Percentiles rank a stretch among this genome's conserved stretches.
Conservation (phyloP, 2,329 filamentous ascomycete genomes). For the Paracorniculantispora psalliotae region DNA sequence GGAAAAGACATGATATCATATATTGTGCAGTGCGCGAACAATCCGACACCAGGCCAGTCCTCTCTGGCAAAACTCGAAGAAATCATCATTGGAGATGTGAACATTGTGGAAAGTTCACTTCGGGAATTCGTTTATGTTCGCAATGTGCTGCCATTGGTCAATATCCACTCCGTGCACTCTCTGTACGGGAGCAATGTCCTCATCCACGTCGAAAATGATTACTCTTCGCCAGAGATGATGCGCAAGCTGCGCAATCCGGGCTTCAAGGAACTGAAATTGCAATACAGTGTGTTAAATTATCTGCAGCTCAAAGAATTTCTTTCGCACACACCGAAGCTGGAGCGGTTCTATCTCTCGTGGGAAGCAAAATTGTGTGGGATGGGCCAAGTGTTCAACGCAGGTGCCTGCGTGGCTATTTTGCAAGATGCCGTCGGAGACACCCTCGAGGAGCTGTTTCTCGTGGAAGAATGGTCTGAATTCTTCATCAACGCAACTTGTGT, state of each 20-base stretch:
- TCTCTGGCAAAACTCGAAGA: background rate
- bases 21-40: background rate
- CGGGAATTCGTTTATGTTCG: background rate
- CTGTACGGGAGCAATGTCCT: background rate
- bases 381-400: background rate
- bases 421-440: background rate
- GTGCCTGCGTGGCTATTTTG: background rate
- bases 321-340: background rate
- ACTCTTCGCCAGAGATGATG: background rate
- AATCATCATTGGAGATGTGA: background rate
- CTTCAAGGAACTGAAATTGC: background rate
- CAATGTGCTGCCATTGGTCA: background rate
- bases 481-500: background rate
- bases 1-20: background rate
- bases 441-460: background rate
- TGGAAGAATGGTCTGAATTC: background rate
- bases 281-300: background rate
- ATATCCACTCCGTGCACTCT: background rate
- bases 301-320: too few species aligned
- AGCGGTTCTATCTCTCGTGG: background rate
- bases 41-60: background rate
- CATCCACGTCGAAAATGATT: background rate
- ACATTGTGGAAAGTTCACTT: background rate
- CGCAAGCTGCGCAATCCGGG: background rate
- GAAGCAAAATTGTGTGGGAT: background rate